Conservation (phyloP, 2,329 filamentous ascomycete species). For the Claviceps paspali region DNA sequence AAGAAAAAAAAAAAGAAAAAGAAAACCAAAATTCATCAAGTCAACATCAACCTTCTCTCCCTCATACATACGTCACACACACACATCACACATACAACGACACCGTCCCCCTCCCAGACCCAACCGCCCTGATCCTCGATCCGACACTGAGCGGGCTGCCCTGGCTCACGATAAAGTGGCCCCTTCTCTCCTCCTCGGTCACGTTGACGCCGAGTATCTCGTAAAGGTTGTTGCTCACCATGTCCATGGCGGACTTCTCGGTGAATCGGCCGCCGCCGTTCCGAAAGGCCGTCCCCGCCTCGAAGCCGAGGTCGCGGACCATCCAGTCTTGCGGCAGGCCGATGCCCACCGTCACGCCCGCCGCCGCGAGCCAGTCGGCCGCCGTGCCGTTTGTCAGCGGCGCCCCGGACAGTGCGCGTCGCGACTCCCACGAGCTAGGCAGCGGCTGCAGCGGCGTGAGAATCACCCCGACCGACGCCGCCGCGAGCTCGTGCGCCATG, state of each 20-base stretch:
- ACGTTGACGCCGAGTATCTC: conserved; percentile 36
- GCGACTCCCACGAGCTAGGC: conserved; percentile 42
- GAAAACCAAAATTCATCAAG: no score
- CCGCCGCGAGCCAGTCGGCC: conserved; percentile 39
- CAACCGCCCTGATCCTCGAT: conserved; percentile 37
- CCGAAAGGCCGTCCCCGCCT: conserved; percentile 42
- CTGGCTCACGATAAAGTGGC: conserved; percentile 48
- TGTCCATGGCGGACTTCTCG: conserved; percentile 37
- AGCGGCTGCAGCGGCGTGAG: conserved; percentile 44
- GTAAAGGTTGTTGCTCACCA: conserved; percentile 43
- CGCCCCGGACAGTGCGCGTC: conserved; percentile 45
- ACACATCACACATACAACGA: conserved; percentile 19
- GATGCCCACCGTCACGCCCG: conserved; percentile 42
- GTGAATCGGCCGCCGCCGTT: conserved; percentile 39
- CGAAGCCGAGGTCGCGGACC: conserved; percentile 41
- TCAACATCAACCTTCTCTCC: no score
- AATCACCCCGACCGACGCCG: conserved; percentile 41
- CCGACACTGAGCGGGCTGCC: conserved; percentile 47
- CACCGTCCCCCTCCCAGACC: conserved; percentile 16
- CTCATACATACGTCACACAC: no score
- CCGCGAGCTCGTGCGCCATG: conserved; percentile 40
- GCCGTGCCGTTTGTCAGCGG: conserved; percentile 51
- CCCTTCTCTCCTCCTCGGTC: conserved; percentile 11
- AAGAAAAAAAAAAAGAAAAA: no score
- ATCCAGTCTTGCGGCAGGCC: conserved; percentile 48